Evolutionary conservation across 768 basidiomycete species (phyloP).

Genomic region (Boletus subparvulus): DNA sequence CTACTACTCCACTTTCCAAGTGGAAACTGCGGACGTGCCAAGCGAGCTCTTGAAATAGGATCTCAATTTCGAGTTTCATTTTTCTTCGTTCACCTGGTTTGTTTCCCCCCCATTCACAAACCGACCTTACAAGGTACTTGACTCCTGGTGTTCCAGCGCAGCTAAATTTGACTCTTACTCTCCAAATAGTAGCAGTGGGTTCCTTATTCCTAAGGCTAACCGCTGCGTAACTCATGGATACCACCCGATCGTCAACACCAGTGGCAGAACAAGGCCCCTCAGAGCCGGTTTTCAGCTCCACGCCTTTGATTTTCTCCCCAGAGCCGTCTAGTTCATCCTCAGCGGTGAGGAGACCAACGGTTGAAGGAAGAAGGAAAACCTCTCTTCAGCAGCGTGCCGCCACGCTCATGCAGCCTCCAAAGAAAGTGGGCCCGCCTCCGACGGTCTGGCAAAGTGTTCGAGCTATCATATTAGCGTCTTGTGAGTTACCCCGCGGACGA

Average conservation of each 20-base stretch:
- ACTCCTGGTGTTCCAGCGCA: not conserved
- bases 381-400: constrained; percentile 22
- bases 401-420: constrained; percentile 39
- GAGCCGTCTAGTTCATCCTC: constrained; percentile 12
- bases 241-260: constrained; percentile 8
- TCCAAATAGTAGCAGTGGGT: constrained; percentile 9
- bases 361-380: constrained; percentile 6
- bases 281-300: constrained; percentile 2
- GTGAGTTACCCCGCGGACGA: constrained; percentile 37
- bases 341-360: constrained; percentile 9
- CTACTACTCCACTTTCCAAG: no score
- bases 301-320: constrained; percentile 2
- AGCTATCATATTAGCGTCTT: constrained; percentile 56
- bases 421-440: constrained; percentile 43
- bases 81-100: not conserved
- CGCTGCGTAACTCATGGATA: constrained; percentile 14
- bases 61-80: not conserved
- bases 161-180: not conserved
- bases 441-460: constrained; percentile 45
- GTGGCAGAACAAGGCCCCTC: constrained; percentile 12
- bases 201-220: not conserved
- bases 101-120: not conserved
- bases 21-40: not conserved
- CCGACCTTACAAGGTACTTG: not conserved
- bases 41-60: constrained; percentile 6